Percentiles rank a stretch among this genome's conserved stretches.
phyloP scores from a whole-genome alignment of 331 rosid genomes.

The Stylosanthes scabra region DNA sequence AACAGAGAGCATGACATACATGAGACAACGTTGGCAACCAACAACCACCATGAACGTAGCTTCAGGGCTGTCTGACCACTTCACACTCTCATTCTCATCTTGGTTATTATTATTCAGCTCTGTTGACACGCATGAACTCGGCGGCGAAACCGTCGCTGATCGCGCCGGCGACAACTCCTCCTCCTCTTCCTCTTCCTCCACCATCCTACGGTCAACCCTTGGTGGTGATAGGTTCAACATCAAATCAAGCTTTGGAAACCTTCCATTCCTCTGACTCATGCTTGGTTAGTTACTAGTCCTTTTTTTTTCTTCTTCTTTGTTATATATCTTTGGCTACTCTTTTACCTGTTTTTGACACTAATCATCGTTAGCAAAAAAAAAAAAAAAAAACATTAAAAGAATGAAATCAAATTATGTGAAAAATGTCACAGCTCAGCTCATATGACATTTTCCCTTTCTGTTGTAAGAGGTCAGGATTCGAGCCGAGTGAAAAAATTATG shows the following conservation, averaged over 20 bases:
- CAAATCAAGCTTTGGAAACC: slow-evolving; percentile 79
- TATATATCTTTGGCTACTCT: background rate
- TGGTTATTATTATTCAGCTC: slow-evolving; percentile 62
- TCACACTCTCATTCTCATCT: slow-evolving; percentile 32
- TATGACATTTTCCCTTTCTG: too few relatives aligned
- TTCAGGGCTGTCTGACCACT: slow-evolving; percentile 66
- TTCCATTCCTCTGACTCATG: slow-evolving; percentile 77
- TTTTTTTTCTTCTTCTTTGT: slow-evolving; percentile 1
- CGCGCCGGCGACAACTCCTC: slow-evolving; percentile 51
- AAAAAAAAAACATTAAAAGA: background rate
- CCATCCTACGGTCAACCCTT: slow-evolving; percentile 47
- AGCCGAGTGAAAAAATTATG: background rate
- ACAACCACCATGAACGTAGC: slow-evolving; percentile 77
- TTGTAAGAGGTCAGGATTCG: too few relatives aligned
- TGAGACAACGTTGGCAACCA: slow-evolving; percentile 90
- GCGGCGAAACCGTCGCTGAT: slow-evolving; percentile 67
- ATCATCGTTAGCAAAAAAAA: background rate
- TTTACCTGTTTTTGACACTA: slow-evolving; percentile 32
- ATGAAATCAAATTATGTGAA: too few relatives aligned
- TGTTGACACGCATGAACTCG: slow-evolving; percentile 79
- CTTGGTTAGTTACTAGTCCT: too few relatives aligned
- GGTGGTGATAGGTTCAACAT: slow-evolving; percentile 92
- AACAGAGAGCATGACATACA: slow-evolving; percentile 89
- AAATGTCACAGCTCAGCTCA: too few relatives aligned
- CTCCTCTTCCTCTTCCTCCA: slow-evolving; percentile 24